Evolutionary conservation across 2,329 filamentous ascomycete genomes (phyloP).

Genomic region (Colletotrichum spinosum): DNA sequence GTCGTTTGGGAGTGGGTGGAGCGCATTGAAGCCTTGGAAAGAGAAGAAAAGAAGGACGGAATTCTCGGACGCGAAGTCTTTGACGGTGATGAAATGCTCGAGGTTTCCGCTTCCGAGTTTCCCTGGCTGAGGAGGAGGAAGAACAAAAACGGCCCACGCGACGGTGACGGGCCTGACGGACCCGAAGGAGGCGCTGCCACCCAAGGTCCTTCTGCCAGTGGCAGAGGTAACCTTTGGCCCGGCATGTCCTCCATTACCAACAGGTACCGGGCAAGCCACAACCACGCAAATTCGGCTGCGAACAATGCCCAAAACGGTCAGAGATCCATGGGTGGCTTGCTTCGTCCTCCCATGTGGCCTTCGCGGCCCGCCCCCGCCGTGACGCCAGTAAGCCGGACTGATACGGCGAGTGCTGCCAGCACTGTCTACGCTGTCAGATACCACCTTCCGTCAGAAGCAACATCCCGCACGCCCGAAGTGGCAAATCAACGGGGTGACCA

Average conservation of each 20-base stretch:
- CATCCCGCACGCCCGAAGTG: constrained; percentile 38
- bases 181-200: constrained; percentile 37
- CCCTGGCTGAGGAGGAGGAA: constrained; percentile 55
- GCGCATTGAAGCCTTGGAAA: constrained; percentile 89
- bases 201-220: constrained; percentile 39
- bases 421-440: constrained; percentile 74
- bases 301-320: constrained; percentile 40
- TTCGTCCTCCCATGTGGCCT: constrained; percentile 66
- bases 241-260: constrained; percentile 53
- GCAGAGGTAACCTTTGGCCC: constrained; percentile 52
- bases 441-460: constrained; percentile 66
- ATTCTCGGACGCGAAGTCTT: constrained; percentile 92
- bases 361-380: constrained; percentile 64
- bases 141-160: constrained; percentile 47
- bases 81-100: constrained; percentile 93
- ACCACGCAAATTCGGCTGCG: constrained; percentile 7
- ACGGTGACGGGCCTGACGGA: constrained; percentile 37
- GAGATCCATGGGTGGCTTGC: constrained; percentile 48
- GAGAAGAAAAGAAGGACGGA: constrained; percentile 93
- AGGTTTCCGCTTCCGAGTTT: constrained; percentile 66
- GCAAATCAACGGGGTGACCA: constrained; percentile 19
- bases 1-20: constrained; percentile 99
- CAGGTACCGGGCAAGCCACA: constrained; percentile 46
- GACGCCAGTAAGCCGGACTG: constrained; percentile 70
- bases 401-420: constrained; percentile 72